A percentile compares a stretch with the other conserved stretches of the same genome.
Evolutionary conservation across 495 filamentous ascomycete genomes (phyloP).

Genomic region (Haplographium delicatum): DNA sequence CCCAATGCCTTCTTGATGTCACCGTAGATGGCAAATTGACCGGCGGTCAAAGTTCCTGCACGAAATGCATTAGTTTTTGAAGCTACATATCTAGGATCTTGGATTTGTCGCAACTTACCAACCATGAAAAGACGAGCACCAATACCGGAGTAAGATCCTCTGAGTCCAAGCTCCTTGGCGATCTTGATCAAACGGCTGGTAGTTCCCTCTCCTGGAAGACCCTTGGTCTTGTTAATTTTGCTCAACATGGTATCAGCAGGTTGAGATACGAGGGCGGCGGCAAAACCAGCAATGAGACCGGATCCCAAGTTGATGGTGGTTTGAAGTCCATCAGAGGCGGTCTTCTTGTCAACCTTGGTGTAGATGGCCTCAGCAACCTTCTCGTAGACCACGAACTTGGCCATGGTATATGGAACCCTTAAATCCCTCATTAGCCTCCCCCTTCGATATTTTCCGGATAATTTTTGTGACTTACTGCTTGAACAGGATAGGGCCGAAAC

Average conservation of each 20-base stretch:
- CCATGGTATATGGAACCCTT: constrained; percentile 98
- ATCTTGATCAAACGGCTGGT: constrained; percentile 91
- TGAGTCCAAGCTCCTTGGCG: constrained; percentile 85
- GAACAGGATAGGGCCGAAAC: constrained; percentile 89
- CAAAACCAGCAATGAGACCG: constrained; percentile 96
- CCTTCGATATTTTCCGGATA: background rate
- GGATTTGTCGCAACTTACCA: constrained; percentile 32
- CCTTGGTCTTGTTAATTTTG: constrained; percentile 99
- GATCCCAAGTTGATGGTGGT: constrained; percentile 90
- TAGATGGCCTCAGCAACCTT: constrained; percentile 84
- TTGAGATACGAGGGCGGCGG: constrained; percentile 92
- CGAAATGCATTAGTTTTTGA: too few species aligned
- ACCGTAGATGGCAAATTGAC: constrained; percentile 97
- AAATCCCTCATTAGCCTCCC: constrained; percentile 13
- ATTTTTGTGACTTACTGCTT: constrained; percentile 69
- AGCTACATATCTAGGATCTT: too few species aligned
- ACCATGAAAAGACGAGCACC: constrained; percentile 88
- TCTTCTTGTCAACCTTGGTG: constrained; percentile 67
- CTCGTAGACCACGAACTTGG: constrained; percentile 99
- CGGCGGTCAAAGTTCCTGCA: constrained; percentile 80
- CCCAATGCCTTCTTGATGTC: constrained; percentile 61
- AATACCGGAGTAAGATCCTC: constrained; percentile 85
- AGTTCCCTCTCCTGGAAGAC: constrained; percentile 91
- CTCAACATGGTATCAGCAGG: constrained; percentile 98
- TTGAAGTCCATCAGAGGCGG: constrained; percentile 65